These are phyloP conservation scores for Bassia scoparia DNA, from an alignment of 148 eudicot species.

Conservation along the genomic window DNA sequence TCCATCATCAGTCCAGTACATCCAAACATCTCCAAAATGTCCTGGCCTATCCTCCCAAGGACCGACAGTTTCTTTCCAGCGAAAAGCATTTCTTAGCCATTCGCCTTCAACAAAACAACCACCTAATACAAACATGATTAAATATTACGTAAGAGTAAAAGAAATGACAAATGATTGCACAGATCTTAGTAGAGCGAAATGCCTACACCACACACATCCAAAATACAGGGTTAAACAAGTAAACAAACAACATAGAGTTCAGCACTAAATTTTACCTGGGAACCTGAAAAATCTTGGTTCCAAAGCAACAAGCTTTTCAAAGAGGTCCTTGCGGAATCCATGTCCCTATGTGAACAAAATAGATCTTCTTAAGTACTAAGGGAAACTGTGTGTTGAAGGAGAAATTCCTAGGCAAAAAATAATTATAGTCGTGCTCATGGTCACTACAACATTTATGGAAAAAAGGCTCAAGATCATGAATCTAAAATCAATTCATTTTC, in stretches of 20 bases:
- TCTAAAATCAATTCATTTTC: not conserved
- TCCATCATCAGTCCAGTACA: conserved; percentile 84
- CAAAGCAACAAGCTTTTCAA: conserved; percentile 64
- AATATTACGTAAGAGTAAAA: not conserved
- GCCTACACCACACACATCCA: not conserved
- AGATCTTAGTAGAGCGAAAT: not conserved
- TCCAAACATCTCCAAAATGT: conserved; percentile 82
- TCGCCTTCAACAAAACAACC: conserved; percentile 90
- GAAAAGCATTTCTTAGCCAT: conserved; percentile 63
- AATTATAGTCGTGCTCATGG: not conserved
- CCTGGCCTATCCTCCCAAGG: conserved; percentile 89
- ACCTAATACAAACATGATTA: conserved; percentile 40
- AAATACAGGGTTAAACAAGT: not conserved
- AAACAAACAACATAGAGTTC: too few species aligned
- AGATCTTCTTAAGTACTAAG: not conserved
- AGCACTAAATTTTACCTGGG: conserved; percentile 52
- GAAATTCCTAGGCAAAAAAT: not conserved
- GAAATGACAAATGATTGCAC: not conserved
- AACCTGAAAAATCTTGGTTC: conserved; percentile 86
- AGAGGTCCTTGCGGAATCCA: conserved; percentile 82
- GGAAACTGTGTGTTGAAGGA: not conserved
- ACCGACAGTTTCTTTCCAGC: conserved; percentile 86
- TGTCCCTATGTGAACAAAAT: conserved; percentile 54
- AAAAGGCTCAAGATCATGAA: not conserved
- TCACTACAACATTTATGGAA: not conserved